Evolutionary conservation across 306 rosid genomes (phyloP).

Genomic region (Macrotyloma uniflorum): DNA sequence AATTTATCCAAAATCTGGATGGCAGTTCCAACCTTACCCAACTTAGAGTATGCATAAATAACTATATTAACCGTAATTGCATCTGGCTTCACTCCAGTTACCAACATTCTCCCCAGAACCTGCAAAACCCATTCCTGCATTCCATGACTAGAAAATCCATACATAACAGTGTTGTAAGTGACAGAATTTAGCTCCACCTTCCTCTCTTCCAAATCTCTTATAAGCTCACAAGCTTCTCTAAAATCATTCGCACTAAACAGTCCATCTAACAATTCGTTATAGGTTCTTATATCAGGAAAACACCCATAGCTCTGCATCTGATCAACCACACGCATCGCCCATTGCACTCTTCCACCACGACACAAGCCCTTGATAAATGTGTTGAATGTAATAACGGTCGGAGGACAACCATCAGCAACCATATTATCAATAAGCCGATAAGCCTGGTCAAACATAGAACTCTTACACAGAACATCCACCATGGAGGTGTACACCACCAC

Average conservation of each 20-base stretch:
- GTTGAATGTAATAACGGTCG: constrained; percentile 73
- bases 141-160: constrained; percentile 66
- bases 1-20: constrained; percentile 56
- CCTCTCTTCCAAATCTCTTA: constrained; percentile 63
- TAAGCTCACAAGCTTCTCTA: constrained; percentile 64
- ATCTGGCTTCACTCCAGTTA: constrained; percentile 67
- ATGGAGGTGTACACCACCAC: constrained; percentile 76
- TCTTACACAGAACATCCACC: constrained; percentile 81
- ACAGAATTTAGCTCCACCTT: constrained; percentile 54
- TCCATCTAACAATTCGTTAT: constrained; percentile 76
- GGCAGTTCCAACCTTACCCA: constrained; percentile 68
- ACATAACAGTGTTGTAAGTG: constrained; percentile 76
- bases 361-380: constrained; percentile 79
- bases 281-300: constrained; percentile 73
- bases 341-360: constrained; percentile 56
- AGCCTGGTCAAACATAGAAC: constrained; percentile 68
- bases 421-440: constrained; percentile 61
- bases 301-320: constrained; percentile 66
- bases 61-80: constrained; percentile 58
- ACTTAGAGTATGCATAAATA: constrained; percentile 60
- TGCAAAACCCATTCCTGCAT: constrained; percentile 62
- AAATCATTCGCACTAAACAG: constrained; percentile 60
- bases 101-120: constrained; percentile 70
- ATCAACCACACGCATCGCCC: constrained; percentile 65
- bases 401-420: constrained; percentile 72